phyloP scores from a whole-genome alignment of 2,329 filamentous ascomycete genomes.

The Aspergillus sergii region DNA sequence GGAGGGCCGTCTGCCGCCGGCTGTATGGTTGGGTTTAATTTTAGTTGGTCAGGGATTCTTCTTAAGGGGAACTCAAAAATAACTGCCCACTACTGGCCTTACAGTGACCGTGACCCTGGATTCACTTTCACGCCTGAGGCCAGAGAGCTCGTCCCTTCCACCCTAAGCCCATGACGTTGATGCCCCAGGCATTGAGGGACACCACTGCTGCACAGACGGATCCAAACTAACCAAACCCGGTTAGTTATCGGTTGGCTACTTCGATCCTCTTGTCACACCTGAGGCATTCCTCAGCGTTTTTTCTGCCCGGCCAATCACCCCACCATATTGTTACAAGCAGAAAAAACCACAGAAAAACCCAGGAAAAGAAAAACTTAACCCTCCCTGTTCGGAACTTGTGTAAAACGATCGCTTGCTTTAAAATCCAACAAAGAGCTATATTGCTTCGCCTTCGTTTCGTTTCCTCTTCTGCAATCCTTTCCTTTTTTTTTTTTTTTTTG shows the following conservation, averaged over 20 bases:
- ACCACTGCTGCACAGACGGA: not conserved
- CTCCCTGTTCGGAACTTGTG: not conserved
- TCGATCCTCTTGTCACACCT: not conserved
- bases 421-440: not conserved
- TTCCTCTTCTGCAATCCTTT: not conserved
- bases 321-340: slow-evolving; percentile 1
- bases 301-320: not conserved
- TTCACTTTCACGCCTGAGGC: slow-evolving; percentile 18
- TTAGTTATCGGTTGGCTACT: not conserved
- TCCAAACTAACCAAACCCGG: not conserved
- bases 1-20: not conserved
- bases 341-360: not conserved
- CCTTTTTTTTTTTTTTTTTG: not conserved
- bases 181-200: not conserved
- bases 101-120: not conserved
- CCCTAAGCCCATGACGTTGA: not conserved
- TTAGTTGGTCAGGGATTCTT: slow-evolving; percentile 21
- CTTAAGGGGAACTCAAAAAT: slow-evolving; percentile 20
- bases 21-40: slow-evolving; percentile 13
- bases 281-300: not conserved
- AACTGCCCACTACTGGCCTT: slow-evolving; percentile 7
- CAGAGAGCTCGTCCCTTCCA: not conserved
- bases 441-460: not conserved
- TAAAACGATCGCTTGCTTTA: not conserved
- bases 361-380: slow-evolving; percentile 16